A percentile compares a stretch with the other conserved stretches of the same genome.
These are phyloP conservation scores for Macrotyloma uniflorum DNA, from an alignment of 306 rosid species.

Conservation along the genomic window DNA sequence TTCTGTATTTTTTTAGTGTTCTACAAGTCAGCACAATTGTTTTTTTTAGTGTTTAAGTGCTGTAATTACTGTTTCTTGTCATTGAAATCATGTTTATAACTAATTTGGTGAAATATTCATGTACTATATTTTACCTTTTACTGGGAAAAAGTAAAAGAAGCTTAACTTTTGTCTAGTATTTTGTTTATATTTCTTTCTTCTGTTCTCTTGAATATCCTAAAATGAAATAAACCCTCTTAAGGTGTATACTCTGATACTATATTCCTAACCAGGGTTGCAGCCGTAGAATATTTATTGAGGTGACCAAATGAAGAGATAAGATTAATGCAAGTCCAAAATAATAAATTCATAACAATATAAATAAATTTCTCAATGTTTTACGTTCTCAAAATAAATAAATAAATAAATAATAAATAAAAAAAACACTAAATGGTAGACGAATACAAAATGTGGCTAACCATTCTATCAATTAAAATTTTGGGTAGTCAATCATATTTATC, in stretches of 20 bases:
- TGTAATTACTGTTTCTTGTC: too few relatives aligned
- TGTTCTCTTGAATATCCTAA: constrained; percentile 17
- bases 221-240: too few relatives aligned
- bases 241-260: not conserved
- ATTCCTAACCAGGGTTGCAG: not conserved
- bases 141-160: not conserved
- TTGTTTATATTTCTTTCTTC: constrained; percentile 2
- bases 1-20: not conserved
- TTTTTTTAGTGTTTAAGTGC: too few relatives aligned
- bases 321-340: not conserved
- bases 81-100: too few relatives aligned
- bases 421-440: not conserved
- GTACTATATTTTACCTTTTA: not conserved
- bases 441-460: not conserved
- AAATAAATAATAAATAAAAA: not conserved
- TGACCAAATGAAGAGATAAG: not conserved
- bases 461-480: not conserved
- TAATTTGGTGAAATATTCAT: too few relatives aligned
- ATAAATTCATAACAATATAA: not conserved
- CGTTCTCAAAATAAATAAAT: too few relatives aligned
- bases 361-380: not conserved
- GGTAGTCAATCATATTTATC: not conserved
- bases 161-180: too few relatives aligned
- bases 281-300: not conserved
- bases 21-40: too few relatives aligned